phyloP scores from a whole-genome alignment of 2,329 filamentous ascomycete species.

The Magnaporthiopsis incrustans region DNA sequence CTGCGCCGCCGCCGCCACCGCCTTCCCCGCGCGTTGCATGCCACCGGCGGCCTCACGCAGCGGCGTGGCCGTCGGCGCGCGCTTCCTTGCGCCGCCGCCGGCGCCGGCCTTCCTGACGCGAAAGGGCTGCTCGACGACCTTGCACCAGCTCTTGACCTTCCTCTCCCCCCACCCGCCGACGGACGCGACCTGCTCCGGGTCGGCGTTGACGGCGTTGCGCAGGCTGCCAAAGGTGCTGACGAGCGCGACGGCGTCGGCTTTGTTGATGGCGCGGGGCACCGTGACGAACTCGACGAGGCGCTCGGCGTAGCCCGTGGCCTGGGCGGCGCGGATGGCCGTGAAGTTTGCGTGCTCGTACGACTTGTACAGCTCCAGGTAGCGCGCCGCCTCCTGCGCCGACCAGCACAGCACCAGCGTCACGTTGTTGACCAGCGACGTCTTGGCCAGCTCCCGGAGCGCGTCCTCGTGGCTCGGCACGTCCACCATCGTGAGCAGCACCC shows the following conservation, averaged over 20 bases:
- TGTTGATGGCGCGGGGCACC: constrained; percentile 81
- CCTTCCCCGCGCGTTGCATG: not conserved
- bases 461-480: constrained; percentile 95
- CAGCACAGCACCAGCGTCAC: constrained; percentile 89
- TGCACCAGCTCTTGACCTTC: constrained; percentile 83
- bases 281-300: constrained; percentile 90
- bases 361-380: constrained; percentile 93
- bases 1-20: constrained; percentile 16
- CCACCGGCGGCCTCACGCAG: constrained; percentile 28
- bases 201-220: constrained; percentile 77
- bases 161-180: constrained; percentile 93
- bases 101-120: constrained; percentile 55
- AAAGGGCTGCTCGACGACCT: constrained; percentile 78
- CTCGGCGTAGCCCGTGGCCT: constrained; percentile 76
- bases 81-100: constrained; percentile 17
- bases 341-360: constrained; percentile 80
- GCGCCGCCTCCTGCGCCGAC: constrained; percentile 86
- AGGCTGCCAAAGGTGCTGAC: constrained; percentile 90
- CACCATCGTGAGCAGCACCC: constrained; percentile 82
- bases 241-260: constrained; percentile 83
- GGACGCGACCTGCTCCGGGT: constrained; percentile 73
- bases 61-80: constrained; percentile 20
- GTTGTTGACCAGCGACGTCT: constrained; percentile 87
- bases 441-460: constrained; percentile 78
- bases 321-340: constrained; percentile 75